Evolutionary conservation across 306 rosid species (phyloP).

Genomic region (Dicorynia guianensis): DNA sequence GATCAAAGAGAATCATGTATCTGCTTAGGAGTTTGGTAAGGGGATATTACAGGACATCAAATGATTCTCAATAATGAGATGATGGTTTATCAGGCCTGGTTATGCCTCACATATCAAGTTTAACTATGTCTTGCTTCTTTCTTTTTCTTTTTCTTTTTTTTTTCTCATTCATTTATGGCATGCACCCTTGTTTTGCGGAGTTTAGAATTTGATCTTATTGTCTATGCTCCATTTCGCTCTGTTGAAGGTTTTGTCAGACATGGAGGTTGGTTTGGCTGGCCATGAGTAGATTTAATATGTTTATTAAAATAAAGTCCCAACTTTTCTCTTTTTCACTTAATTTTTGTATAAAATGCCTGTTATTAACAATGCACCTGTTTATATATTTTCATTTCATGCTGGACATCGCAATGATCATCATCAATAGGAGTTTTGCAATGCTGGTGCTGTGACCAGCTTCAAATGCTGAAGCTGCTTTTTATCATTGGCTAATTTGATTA

Average conservation of each 20-base stretch:
- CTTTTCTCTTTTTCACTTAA: constrained; percentile 21
- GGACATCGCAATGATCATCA: constrained; percentile 29
- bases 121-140: neutral
- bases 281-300: constrained; percentile 19
- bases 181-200: constrained; percentile 60
- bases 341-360: constrained; percentile 21
- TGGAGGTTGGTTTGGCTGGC: constrained; percentile 63
- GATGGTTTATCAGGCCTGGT: constrained; percentile 98
- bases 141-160: too few species aligned
- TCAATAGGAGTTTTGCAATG: constrained; percentile 70
- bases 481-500: constrained; percentile 29
- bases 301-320: constrained; percentile 17
- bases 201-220: constrained; percentile 94
- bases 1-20: constrained; percentile 97
- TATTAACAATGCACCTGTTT: neutral
- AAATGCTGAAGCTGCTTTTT: constrained; percentile 64
- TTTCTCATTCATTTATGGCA: constrained; percentile 16
- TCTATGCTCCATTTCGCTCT: constrained; percentile 87
- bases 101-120: constrained; percentile 51
- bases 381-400: constrained; percentile 29
- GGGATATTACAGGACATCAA: constrained; percentile 99
- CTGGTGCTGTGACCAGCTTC: constrained; percentile 65
- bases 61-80: constrained; percentile 99
- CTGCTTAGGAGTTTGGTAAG: constrained; percentile 99
- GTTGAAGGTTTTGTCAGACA: constrained; percentile 79